Evolutionary conservation across 768 basidiomycete species (phyloP), one percentile per base, ranked within the genome.

Genomic region (Sutorius australiensis): DNA sequence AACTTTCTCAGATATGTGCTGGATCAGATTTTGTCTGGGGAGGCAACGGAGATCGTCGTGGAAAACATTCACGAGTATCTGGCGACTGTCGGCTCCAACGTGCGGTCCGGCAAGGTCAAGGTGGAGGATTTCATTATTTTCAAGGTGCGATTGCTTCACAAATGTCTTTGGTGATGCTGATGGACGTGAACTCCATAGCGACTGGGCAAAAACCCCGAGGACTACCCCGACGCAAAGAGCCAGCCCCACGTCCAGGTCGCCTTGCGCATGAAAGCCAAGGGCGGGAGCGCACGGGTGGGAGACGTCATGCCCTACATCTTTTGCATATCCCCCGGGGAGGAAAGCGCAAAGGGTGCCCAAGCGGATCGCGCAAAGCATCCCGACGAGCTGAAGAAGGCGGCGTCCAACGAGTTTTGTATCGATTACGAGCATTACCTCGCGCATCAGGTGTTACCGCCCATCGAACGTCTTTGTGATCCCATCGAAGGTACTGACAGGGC

Each of bases 171-270:
- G 27, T 12, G 42, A 40, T 17, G 9, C 11, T 37, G 39, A 51
- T 46, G 27, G 21, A 48, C 1, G 27, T 9, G 33, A 31, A 30
- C 45, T 30, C 32, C 24, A 21, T 64, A 97, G 93, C 89, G 97
- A 50, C 77, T 99, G 50, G 92, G 97, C 13, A 98, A 98, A 75
- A 92, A 92, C 56, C 95, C 95, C 0, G 90, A 95, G 61, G 95
- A 97, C 62, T 99, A 98, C 65, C 95, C 95, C 0, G 95, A 98
- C 66, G 89, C 83, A 7, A 98, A 98, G 71, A 84, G 77, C 36
- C 95, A 95, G 61, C 97, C 97, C 2, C 97, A 99, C 63, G 95
- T 98, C 1, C 94, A 97, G 63, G 97, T 99, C 16, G 95, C 95
- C 0, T 73, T 97, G 45, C 80, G 90, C 36, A 81, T 95, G 86